Evolutionary conservation across 164 flowering plant species (phyloP).

Genomic region (Nymphaea colorata): DNA sequence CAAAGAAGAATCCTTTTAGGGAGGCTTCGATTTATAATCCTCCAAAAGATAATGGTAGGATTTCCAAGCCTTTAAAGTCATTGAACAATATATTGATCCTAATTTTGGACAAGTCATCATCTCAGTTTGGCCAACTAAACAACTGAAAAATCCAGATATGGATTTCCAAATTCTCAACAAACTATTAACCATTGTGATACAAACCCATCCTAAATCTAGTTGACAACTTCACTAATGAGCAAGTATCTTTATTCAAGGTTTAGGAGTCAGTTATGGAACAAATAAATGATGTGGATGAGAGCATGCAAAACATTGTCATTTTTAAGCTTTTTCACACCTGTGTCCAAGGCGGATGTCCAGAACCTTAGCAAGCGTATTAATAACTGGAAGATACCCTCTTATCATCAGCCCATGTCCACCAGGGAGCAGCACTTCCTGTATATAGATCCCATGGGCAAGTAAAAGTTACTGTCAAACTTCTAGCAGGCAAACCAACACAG

Average conservation of each 20-base stretch:
- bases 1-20: background rate
- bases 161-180: too few species aligned
- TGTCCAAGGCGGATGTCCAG: conserved; percentile 76
- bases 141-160: too few species aligned
- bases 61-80: too few species aligned
- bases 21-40: background rate
- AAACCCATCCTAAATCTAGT: too few species aligned
- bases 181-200: too few species aligned
- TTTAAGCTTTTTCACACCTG: conserved; percentile 30
- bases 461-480: background rate
- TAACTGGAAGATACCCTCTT: conserved; percentile 81
- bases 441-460: background rate
- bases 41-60: background rate
- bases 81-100: too few species aligned
- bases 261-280: too few species aligned
- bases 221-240: too few species aligned
- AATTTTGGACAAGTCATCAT: too few species aligned
- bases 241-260: too few species aligned
- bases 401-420: conserved; percentile 99
- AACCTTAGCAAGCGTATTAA: conserved; percentile 84
- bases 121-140: too few species aligned
- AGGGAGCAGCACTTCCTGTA: conserved; percentile 83
- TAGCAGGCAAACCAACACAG: background rate
- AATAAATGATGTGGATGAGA: too few species aligned
- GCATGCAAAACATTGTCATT: background rate